A percentile compares a stretch with the other conserved stretches of the same genome.
These are phyloP conservation scores for Phyllosticta paracitricarpa DNA, from an alignment of 2,329 filamentous ascomycete species.

Conservation along the genomic window DNA sequence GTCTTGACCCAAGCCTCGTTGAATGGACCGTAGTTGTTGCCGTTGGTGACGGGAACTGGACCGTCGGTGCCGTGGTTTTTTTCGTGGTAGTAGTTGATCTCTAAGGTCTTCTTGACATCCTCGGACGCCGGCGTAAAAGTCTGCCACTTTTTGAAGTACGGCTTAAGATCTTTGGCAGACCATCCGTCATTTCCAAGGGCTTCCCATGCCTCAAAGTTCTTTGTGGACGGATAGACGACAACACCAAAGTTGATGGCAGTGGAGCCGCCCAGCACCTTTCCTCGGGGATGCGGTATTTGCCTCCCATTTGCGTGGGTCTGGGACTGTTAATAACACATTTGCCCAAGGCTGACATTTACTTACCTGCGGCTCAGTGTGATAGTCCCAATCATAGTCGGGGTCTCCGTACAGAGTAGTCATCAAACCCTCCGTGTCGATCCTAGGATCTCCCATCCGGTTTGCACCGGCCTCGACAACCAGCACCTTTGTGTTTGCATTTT, in stretches of 20 bases:
- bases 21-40: constrained; percentile 11
- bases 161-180: constrained; percentile 12
- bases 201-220: constrained; percentile 3
- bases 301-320: constrained; percentile 5
- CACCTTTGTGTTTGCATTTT: constrained; percentile 13
- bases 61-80: constrained; percentile 8
- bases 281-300: constrained; percentile 2
- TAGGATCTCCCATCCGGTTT: constrained; percentile 18
- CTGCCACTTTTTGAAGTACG: constrained; percentile 1
- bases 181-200: constrained; percentile 22
- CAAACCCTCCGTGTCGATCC: constrained; percentile 21
- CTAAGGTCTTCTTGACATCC: constrained; percentile 15
- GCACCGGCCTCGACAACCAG: constrained; percentile 16
- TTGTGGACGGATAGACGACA: not conserved
- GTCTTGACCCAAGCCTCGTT: constrained; percentile 14
- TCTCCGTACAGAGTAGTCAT: constrained; percentile 16
- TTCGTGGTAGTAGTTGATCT: constrained; percentile 13
- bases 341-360: not conserved
- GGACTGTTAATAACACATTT: not conserved
- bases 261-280: constrained; percentile 13
- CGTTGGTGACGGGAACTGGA: constrained; percentile 1
- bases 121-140: not conserved
- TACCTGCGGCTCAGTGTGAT: constrained; percentile 23
- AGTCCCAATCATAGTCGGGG: constrained; percentile 24
- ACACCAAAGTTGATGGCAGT: constrained; percentile 23